A percentile compares a stretch with the other conserved stretches of the same genome.
phyloP scores from a whole-genome alignment of 2,329 filamentous ascomycete genomes.

The Alternaria brassicae region DNA sequence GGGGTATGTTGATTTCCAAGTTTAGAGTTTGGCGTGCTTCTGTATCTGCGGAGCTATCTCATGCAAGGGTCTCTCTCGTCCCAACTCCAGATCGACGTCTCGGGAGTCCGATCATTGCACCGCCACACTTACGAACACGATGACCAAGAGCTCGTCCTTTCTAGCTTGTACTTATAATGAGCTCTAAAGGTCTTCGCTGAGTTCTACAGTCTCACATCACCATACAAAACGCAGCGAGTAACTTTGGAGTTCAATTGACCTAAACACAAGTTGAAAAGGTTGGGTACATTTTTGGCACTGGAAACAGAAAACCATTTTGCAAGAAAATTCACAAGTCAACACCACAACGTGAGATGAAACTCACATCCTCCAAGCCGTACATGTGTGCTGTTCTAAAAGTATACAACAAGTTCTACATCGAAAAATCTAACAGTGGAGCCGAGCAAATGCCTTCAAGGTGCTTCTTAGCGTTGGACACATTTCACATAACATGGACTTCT shows the following conservation, averaged over 20 bases:
- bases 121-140: neutral
- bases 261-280: neutral
- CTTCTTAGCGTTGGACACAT: neutral
- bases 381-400: neutral
- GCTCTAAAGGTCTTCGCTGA: neutral
- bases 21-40: neutral
- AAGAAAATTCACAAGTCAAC: neutral
- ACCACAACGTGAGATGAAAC: neutral
- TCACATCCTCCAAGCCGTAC: neutral
- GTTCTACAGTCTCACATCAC: neutral
- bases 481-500: neutral
- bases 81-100: slow-evolving; percentile 1
- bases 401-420: neutral
- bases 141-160: neutral
- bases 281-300: neutral
- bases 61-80: slow-evolving; percentile 12
- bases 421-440: neutral
- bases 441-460: neutral
- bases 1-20: neutral
- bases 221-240: neutral
- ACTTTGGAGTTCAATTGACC: neutral
- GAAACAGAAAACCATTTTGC: neutral
- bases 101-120: neutral
- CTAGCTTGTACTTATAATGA: neutral
- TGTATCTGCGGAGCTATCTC: neutral